Evolutionary conservation across 1,139 yeast genomes (phyloP).

Genomic region (Scheffersomyces parashehatae): DNA sequence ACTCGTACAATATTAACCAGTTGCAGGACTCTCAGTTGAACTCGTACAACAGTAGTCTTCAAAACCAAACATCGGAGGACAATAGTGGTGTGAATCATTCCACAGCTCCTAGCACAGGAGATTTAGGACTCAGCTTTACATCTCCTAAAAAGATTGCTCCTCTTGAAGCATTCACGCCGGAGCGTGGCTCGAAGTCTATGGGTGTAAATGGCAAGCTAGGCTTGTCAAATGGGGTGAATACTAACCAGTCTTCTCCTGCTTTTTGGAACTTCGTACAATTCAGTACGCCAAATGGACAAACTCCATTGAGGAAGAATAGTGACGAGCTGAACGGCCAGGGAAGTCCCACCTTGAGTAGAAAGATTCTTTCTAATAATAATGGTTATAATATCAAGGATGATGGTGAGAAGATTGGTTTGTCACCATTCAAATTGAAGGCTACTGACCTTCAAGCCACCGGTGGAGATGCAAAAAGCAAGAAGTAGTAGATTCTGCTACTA

Average conservation of each 20-base stretch:
- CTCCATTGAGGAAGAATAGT: conserved; percentile 42
- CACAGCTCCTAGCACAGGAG: conserved; percentile 26
- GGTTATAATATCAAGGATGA: conserved; percentile 10
- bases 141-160: conserved; percentile 63
- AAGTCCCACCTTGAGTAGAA: conserved; percentile 43
- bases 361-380: conserved; percentile 11
- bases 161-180: conserved; percentile 82
- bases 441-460: too few relatives aligned
- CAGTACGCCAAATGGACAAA: conserved; percentile 62
- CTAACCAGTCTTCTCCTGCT: conserved; percentile 65
- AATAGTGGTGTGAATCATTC: conserved; percentile 7
- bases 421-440: background rate
- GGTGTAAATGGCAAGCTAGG: conserved; percentile 13
- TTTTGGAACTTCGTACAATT: conserved; percentile 79
- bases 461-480: too few relatives aligned
- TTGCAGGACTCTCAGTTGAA: conserved; percentile 7
- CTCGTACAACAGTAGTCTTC: conserved; percentile 8
- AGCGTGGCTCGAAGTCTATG: conserved; percentile 56
- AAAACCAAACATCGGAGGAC: conserved; percentile 10
- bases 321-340: conserved; percentile 39
- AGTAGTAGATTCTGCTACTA: too few relatives aligned
- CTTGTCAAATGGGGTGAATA: conserved; percentile 23
- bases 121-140: conserved; percentile 41
- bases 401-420: background rate
- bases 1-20: conserved; percentile 20